Conservation (phyloP, 2,329 filamentous ascomycete genomes). For the Cytospora mali region DNA sequence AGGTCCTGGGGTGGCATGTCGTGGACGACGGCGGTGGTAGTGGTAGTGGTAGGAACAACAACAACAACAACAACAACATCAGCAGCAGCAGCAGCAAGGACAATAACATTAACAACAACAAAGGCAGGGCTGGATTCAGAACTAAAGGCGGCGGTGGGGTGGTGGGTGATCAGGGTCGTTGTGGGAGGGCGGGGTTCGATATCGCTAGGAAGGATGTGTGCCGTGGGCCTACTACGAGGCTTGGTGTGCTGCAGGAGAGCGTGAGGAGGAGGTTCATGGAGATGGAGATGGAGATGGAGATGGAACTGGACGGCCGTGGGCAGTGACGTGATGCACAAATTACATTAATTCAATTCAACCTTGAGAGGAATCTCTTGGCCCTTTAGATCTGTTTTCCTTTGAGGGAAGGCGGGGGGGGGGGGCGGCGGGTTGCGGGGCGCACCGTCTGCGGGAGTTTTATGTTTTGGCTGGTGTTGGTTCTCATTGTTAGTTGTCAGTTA, state of each 20-base stretch:
- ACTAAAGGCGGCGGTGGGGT: neutral
- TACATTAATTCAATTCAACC: neutral
- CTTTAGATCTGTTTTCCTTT: neutral
- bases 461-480: neutral
- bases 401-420: neutral
- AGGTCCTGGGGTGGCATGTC: conserved; percentile 29
- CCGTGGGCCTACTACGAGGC: conserved; percentile 3
- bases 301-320: conserved; percentile 14
- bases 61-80: no score
- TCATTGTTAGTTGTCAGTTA: neutral
- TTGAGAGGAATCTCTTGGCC: neutral
- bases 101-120: no score
- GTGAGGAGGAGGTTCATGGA: conserved; percentile 19
- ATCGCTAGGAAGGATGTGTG: neutral
- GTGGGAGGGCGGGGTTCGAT: neutral
- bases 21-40: neutral
- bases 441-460: neutral
- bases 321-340: neutral
- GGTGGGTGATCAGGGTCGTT: neutral
- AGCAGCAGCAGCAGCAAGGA: no score
- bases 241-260: conserved; percentile 23
- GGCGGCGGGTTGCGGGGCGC: neutral
- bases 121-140: no score
- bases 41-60: no score
- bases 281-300: conserved; percentile 15